Evolutionary conservation across 352 stramenopile genomes (phyloP).

Genomic region (Phytophthora idaei): DNA sequence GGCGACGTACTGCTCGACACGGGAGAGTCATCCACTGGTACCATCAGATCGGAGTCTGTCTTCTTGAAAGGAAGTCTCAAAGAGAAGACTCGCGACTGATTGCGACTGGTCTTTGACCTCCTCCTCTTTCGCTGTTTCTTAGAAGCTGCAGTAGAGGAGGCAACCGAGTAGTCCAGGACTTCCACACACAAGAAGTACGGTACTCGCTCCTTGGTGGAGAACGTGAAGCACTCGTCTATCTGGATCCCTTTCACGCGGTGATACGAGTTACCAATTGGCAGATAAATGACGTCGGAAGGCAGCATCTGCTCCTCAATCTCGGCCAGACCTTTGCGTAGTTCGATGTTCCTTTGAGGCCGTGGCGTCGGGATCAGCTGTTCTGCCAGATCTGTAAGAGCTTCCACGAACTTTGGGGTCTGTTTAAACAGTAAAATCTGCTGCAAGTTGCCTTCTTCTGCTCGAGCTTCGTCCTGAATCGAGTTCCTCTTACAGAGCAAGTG

Average conservation of each 20-base stretch:
- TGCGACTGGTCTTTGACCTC: conserved; percentile 28
- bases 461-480: conserved; percentile 61
- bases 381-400: conserved; percentile 68
- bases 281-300: conserved; percentile 78
- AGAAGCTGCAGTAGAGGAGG: conserved; percentile 14
- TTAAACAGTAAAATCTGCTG: conserved; percentile 72
- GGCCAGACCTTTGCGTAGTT: conserved; percentile 53
- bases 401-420: conserved; percentile 74
- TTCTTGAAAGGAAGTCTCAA: conserved; percentile 66
- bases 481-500: conserved; percentile 59
- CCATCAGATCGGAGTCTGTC: conserved; percentile 13
- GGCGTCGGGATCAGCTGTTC: conserved; percentile 64
- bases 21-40: conserved; percentile 25
- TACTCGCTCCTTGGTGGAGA: conserved; percentile 85
- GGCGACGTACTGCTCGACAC: conserved; percentile 33
- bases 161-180: conserved; percentile 73
- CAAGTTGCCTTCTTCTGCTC: conserved; percentile 61
- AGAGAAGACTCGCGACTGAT: conserved; percentile 45
- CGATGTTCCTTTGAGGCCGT: conserved; percentile 47
- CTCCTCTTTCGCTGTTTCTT: conserved; percentile 39
- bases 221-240: conserved; percentile 81
- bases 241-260: conserved; percentile 78
- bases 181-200: conserved; percentile 86
- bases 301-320: conserved; percentile 60
- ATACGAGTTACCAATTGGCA: conserved; percentile 77